Conservation (phyloP, 805 yeast species). For the Barnettozyma vustinii region DNA sequence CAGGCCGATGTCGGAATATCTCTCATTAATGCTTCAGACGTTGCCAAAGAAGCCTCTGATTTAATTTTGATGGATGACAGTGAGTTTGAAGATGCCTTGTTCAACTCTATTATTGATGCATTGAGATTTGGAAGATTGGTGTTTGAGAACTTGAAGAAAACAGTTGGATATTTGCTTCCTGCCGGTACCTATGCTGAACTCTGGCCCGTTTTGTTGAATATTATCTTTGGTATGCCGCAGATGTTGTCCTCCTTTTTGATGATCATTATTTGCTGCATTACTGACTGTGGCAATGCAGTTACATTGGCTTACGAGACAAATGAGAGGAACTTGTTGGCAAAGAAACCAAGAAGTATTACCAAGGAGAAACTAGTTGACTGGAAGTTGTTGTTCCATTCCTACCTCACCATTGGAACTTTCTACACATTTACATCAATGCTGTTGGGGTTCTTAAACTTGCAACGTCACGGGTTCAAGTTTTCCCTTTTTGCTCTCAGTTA, state of each 20-base stretch:
- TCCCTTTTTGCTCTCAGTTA: neutral
- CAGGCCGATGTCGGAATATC: conserved; percentile 83
- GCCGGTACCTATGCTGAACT: conserved; percentile 48
- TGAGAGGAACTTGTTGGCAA: conserved; percentile 37
- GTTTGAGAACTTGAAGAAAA: conserved; percentile 43
- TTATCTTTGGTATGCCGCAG: conserved; percentile 46
- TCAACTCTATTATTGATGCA: conserved; percentile 32
- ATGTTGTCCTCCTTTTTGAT: conserved; percentile 42
- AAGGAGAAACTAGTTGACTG: conserved; percentile 37
- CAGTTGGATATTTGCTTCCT: conserved; percentile 43
- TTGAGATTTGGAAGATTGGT: conserved; percentile 40
- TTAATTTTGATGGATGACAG: conserved; percentile 19
- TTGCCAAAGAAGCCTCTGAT: conserved; percentile 7
- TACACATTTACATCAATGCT: neutral
- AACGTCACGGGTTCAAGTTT: neutral
- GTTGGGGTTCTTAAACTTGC: neutral
- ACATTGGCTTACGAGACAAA: conserved; percentile 39
- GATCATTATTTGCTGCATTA: conserved; percentile 45
- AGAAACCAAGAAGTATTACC: conserved; percentile 37
- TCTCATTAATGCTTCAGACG: conserved; percentile 38
- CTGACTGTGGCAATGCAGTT: conserved; percentile 43
- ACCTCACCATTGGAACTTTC: conserved; percentile 26
- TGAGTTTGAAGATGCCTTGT: conserved; percentile 2
- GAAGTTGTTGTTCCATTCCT: conserved; percentile 37
- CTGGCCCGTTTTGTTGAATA: conserved; percentile 44